Conservation (phyloP, 176 grass and related monocot species). For the Elaeis guineensis region DNA sequence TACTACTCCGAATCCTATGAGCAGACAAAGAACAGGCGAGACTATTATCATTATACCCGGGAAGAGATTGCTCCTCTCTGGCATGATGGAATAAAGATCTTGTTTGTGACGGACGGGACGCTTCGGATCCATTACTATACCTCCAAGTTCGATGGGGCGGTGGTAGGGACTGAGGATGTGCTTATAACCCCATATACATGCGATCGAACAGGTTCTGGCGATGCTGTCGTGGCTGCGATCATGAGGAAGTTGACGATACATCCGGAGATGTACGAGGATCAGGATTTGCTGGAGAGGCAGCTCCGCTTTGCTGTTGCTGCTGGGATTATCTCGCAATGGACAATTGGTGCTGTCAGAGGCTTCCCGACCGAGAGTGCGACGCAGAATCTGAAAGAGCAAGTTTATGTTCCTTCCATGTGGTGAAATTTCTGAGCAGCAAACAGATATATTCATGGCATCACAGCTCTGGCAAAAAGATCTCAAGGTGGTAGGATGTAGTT, state of each 20-base stretch:
- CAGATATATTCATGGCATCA: no score
- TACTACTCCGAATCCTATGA: slow-evolving; percentile 67
- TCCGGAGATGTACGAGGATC: slow-evolving; percentile 72
- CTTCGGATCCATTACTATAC: slow-evolving; percentile 86
- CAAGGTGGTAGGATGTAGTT: no score
- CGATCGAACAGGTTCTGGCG: slow-evolving; percentile 83
- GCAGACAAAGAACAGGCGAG: slow-evolving; percentile 44
- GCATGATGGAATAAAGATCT: slow-evolving; percentile 70
- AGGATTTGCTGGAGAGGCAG: slow-evolving; percentile 61
- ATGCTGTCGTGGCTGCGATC: slow-evolving; percentile 73
- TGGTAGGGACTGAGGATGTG: slow-evolving; percentile 64
- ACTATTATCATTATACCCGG: slow-evolving; percentile 54
- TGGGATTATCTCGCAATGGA: slow-evolving; percentile 95
- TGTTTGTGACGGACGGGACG: slow-evolving; percentile 65
- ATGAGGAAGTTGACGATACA: slow-evolving; percentile 63
- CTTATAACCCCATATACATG: slow-evolving; percentile 69
- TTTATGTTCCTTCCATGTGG: slow-evolving; percentile 85
- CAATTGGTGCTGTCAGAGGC: slow-evolving; percentile 66
- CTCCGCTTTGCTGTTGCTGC: slow-evolving; percentile 73
- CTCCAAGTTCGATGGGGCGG: slow-evolving; percentile 64
- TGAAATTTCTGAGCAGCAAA: slow-evolving; percentile 10
- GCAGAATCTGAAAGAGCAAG: slow-evolving; percentile 83
- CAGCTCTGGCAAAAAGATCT: no score
- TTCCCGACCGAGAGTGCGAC: slow-evolving; percentile 84
- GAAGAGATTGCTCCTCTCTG: slow-evolving; percentile 76